phyloP scores from a whole-genome alignment of 129 eudicot species.

The Calendula officinalis region DNA sequence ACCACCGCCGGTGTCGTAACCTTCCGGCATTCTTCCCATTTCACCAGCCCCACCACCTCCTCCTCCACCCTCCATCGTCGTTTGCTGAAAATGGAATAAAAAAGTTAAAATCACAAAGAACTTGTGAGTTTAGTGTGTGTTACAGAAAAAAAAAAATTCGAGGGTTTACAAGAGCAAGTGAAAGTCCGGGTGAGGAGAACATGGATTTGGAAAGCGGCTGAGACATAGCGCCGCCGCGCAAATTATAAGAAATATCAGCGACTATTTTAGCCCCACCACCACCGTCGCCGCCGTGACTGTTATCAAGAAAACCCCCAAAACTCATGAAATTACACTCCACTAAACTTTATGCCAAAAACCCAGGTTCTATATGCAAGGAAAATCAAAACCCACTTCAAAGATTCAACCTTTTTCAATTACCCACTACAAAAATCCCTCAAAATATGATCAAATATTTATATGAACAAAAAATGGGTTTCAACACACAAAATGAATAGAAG shows the following conservation, averaged over 20 bases:
- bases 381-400: constrained; percentile 27
- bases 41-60: constrained; percentile 45
- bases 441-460: constrained; percentile 4
- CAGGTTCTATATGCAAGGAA: background rate
- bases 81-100: constrained; percentile 41
- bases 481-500: background rate
- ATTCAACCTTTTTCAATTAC: constrained; percentile 15
- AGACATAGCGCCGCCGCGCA: constrained; percentile 60
- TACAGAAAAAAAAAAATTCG: background rate
- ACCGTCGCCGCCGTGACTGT: constrained; percentile 55
- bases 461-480: constrained; percentile 21
- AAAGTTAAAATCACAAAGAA: background rate
- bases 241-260: constrained; percentile 54
- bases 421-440: constrained; percentile 7
- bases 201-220: constrained; percentile 60
- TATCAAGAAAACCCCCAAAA: constrained; percentile 96
- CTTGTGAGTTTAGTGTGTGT: background rate
- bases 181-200: constrained; percentile 90
- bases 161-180: constrained; percentile 74
- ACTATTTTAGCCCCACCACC: constrained; percentile 58
- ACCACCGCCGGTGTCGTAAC: constrained; percentile 43
- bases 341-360: background rate
- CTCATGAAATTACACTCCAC: constrained; percentile 56
- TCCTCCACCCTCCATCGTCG: constrained; percentile 65
- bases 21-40: constrained; percentile 57